Percentiles rank a stretch among this genome's conserved stretches.
phyloP scores from a whole-genome alignment of 768 basidiomycete genomes.

The Lactarius psammicola region DNA sequence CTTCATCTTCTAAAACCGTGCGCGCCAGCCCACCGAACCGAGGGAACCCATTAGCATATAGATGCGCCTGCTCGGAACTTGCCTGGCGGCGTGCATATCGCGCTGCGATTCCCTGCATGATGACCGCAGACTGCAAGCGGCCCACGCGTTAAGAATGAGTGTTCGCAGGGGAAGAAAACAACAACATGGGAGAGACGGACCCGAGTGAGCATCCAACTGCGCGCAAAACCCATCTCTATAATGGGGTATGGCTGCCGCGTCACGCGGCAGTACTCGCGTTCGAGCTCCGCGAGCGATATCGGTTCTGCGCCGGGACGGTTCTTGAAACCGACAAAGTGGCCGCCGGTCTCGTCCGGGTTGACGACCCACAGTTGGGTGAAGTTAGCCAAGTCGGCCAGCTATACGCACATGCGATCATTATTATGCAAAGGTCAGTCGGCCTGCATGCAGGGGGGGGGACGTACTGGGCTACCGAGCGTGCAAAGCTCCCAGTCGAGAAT shows the following conservation, averaged over 20 bases:
- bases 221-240: slow-evolving; percentile 70
- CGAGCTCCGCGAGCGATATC: slow-evolving; percentile 66
- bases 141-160: slow-evolving; percentile 20
- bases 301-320: slow-evolving; percentile 55
- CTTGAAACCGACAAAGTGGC: slow-evolving; percentile 48
- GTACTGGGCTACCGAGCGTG: slow-evolving; percentile 86
- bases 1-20: slow-evolving; percentile 55
- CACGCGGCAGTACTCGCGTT: slow-evolving; percentile 75
- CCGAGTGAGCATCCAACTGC: slow-evolving; percentile 84
- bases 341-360: slow-evolving; percentile 43
- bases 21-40: slow-evolving; percentile 64
- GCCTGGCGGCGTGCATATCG: slow-evolving; percentile 83
- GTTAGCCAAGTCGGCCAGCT: slow-evolving; percentile 90
- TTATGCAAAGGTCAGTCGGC: slow-evolving; percentile 11
- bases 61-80: slow-evolving; percentile 73
- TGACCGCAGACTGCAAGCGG: slow-evolving; percentile 61
- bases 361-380: slow-evolving; percentile 82
- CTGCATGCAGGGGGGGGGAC: no score
- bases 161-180: slow-evolving; percentile 9
- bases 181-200: slow-evolving; percentile 42
- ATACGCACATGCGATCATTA: neutral
- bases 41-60: slow-evolving; percentile 49
- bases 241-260: slow-evolving; percentile 72
- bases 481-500: slow-evolving; percentile 98
- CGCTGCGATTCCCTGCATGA: slow-evolving; percentile 88